A percentile compares a stretch with the other conserved stretches of the same genome.
These are phyloP conservation scores for Phytophthora boehmeriae DNA, from an alignment of 352 stramenopile genomes.

Conservation along the genomic window DNA sequence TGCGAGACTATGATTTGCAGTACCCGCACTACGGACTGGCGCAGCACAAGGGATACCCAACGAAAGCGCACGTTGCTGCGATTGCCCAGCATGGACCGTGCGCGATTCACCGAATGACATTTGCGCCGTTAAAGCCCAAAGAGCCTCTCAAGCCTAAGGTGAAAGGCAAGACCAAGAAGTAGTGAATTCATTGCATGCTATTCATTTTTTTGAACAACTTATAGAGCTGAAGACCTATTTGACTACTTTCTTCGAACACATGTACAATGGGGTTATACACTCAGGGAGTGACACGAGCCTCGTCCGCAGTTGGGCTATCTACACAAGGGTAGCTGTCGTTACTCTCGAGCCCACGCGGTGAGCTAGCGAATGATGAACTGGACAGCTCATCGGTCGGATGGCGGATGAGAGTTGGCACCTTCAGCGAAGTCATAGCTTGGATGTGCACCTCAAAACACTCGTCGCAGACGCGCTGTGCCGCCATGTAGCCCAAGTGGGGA, in stretches of 20 bases:
- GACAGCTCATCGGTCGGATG: slow-evolving; percentile 41
- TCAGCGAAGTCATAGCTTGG: slow-evolving; percentile 43
- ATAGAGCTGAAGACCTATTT: slow-evolving; percentile 11
- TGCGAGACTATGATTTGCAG: slow-evolving; percentile 92
- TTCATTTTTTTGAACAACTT: slow-evolving; percentile 24
- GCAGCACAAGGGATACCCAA: slow-evolving; percentile 98
- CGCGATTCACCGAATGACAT: slow-evolving; percentile 96
- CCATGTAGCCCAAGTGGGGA: slow-evolving; percentile 75
- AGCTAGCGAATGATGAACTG: slow-evolving; percentile 39
- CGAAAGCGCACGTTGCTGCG: slow-evolving; percentile 88
- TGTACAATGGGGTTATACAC: slow-evolving; percentile 20
- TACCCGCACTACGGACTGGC: slow-evolving; percentile 95
- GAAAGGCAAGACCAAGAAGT: slow-evolving; percentile 16
- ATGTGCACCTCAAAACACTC: slow-evolving; percentile 77
- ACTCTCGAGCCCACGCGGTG: slow-evolving; percentile 34
- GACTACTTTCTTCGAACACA: neutral
- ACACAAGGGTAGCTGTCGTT: slow-evolving; percentile 37
- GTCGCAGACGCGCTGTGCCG: slow-evolving; percentile 85
- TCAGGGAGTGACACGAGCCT: slow-evolving; percentile 30
- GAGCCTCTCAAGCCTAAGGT: slow-evolving; percentile 31
- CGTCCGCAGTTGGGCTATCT: slow-evolving; percentile 23
- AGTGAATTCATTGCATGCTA: slow-evolving; percentile 19
- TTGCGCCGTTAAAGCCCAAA: slow-evolving; percentile 94
- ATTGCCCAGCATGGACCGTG: slow-evolving; percentile 91
- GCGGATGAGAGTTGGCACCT: slow-evolving; percentile 36